phyloP scores from a whole-genome alignment of 768 basidiomycete genomes.

The Trametes cingulata region DNA sequence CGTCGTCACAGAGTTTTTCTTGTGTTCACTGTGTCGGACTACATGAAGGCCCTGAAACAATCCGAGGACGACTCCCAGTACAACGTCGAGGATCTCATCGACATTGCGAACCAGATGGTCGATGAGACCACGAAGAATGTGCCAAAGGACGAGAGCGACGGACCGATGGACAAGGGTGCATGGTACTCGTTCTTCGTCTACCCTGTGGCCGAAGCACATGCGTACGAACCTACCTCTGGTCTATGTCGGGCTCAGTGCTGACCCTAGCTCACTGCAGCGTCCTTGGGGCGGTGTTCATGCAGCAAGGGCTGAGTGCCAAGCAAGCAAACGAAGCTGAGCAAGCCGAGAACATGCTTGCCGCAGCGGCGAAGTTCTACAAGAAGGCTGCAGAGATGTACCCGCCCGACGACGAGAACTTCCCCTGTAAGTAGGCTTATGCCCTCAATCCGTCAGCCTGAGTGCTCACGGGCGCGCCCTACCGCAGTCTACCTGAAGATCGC shows the following conservation, averaged over 20 bases:
- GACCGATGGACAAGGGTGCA: slow-evolving; percentile 19
- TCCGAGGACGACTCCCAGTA: slow-evolving; percentile 5
- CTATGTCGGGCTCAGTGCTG: background rate
- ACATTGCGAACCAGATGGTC: slow-evolving; percentile 20
- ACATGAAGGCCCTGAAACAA: slow-evolving; percentile 6
- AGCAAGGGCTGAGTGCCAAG: slow-evolving; percentile 18
- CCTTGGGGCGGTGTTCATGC: slow-evolving; percentile 18
- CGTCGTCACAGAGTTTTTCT: background rate
- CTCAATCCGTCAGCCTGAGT: background rate
- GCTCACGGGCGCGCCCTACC: background rate
- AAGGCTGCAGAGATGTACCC: slow-evolving; percentile 35
- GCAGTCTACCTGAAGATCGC: slow-evolving; percentile 31
- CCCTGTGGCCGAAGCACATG: slow-evolving; percentile 20
- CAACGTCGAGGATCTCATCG: slow-evolving; percentile 17
- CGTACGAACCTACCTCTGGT: background rate
- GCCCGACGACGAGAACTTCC: slow-evolving; percentile 41
- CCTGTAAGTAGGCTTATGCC: slow-evolving; percentile 20
- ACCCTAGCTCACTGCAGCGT: slow-evolving; percentile 2
- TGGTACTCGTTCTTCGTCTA: slow-evolving; percentile 23
- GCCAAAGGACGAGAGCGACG: slow-evolving; percentile 9
- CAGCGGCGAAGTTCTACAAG: slow-evolving; percentile 34
- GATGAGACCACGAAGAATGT: slow-evolving; percentile 21
- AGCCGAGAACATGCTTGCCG: slow-evolving; percentile 20
- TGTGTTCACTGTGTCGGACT: too few species aligned
- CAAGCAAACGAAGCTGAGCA: slow-evolving; percentile 10